A percentile compares a stretch with the other conserved stretches of the same genome.
Conservation (phyloP, 176 grass and related monocot genomes). For the Avena sativa region DNA sequence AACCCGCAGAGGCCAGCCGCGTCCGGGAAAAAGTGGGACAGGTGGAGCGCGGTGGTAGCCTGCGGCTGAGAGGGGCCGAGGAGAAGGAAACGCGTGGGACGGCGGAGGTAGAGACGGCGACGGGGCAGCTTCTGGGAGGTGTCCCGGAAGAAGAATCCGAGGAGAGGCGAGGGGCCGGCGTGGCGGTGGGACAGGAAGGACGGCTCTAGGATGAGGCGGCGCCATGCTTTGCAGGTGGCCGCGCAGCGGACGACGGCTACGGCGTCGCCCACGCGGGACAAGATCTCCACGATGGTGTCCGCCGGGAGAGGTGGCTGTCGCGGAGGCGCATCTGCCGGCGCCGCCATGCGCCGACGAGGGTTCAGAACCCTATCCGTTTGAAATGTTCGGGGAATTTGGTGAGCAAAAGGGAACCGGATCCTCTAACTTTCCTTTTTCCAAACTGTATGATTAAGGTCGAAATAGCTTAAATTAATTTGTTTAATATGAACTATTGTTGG, state of each 20-base stretch:
- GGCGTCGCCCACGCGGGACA: conserved; percentile 20
- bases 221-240: conserved; percentile 46
- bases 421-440: no score
- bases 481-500: no score
- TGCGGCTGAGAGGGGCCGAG: conserved; percentile 9
- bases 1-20: conserved; percentile 11
- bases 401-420: no score
- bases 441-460: no score
- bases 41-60: conserved; percentile 4
- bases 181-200: conserved; percentile 24
- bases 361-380: neutral
- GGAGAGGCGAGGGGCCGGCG: neutral
- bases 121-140: conserved; percentile 31
- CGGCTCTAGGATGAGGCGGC: conserved; percentile 30
- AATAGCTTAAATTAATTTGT: no score
- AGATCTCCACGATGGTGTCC: conserved; percentile 21
- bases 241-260: conserved; percentile 35
- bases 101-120: conserved; percentile 38
- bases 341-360: neutral
- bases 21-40: conserved; percentile 27
- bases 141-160: conserved; percentile 44
- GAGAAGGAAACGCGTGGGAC: conserved; percentile 38
- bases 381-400: no score
- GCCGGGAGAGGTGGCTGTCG: neutral
- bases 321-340: conserved; percentile 1